Conservation (phyloP, 495 filamentous ascomycete species). For the Penicillium maclennaniae region DNA sequence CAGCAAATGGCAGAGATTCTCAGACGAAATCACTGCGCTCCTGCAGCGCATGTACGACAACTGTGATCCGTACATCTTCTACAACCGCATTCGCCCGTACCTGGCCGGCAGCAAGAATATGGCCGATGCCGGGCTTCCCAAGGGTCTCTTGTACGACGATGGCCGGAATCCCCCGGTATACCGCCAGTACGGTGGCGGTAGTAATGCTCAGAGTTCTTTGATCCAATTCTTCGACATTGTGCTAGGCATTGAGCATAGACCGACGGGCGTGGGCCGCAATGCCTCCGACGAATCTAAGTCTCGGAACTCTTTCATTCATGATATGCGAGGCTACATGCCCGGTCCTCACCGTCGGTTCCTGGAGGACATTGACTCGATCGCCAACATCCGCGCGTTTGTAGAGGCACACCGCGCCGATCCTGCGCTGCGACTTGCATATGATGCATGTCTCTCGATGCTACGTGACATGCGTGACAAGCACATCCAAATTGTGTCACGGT, state of each 20-base stretch:
- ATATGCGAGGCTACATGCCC: constrained; percentile 97
- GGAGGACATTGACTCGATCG: constrained; percentile 68
- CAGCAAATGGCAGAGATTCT: constrained; percentile 77
- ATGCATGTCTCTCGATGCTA: constrained; percentile 88
- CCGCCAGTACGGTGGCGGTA: constrained; percentile 81
- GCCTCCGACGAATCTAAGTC: constrained; percentile 14
- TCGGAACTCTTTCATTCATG: constrained; percentile 86
- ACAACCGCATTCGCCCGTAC: constrained; percentile 88
- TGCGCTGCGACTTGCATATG: constrained; percentile 73
- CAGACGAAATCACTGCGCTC: constrained; percentile 71
- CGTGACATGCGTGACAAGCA: constrained; percentile 89
- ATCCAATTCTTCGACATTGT: constrained; percentile 94
- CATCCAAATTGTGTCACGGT: constrained; percentile 92
- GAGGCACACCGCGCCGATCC: constrained; percentile 57
- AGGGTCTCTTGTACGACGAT: constrained; percentile 83
- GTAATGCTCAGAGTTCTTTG: constrained; percentile 91
- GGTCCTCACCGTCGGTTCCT: constrained; percentile 87
- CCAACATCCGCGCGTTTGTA: constrained; percentile 88
- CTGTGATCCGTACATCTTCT: constrained; percentile 92
- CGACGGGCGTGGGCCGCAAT: constrained; percentile 68
- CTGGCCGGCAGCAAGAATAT: constrained; percentile 97
- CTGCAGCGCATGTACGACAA: constrained; percentile 85
- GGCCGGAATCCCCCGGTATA: constrained; percentile 62
- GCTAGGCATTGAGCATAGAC: constrained; percentile 86
- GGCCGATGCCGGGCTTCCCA: constrained; percentile 82